Evolutionary conservation across 2,329 filamentous ascomycete species (phyloP), one percentile per base, ranked within the genome.

Genomic region (Emergomyces africanus): DNA sequence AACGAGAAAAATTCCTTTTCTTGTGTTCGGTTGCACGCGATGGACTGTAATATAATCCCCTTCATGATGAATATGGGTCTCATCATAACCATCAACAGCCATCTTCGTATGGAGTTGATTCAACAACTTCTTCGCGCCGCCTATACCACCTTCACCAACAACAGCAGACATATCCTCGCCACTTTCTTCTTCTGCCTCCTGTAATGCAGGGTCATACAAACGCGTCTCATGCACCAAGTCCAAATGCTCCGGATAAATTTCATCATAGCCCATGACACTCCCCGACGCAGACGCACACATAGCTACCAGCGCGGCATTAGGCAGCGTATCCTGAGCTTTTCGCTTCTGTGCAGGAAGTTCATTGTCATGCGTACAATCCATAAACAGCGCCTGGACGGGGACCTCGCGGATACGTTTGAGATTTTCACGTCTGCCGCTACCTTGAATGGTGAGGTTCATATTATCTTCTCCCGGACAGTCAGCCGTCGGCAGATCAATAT

Each of bases 281-380:
- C 94, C 94, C 8, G 88, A 91, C 1, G 92, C 90, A 66, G 90
- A 96, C 28, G 90, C 85, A 72, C 95, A 99, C 91, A 99, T 96
- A 69, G 86, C 88, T 42, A 97, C 92, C 3, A 99, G 80, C 5
- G 94, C 94, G 55, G 92, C 91, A 68, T 95, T 97, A 8, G 95
- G 89, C 10, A 99, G 79, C 0, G 94, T 97, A 70, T 99, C 95
- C 61, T 90, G 84, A 57, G 91, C 91, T 71, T 96, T 91, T 46
- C 95, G 83, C 74, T 96, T 96, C 73, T 99, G 92, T 0, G 92
- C 89, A 0, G 94, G 94, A 1, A 90, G 88, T 75, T 99, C 92
- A 67, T 99, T 99, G 75, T 99, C 94, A 72, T 99, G 94, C 0
- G 95, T 99, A 73, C 95, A 99, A 71, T 99, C 95, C 90, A 97